Base-by-base conservation (phyloP, 495 filamentous ascomycete species). In the Penicillium macrosclerotiorum region DNA sequence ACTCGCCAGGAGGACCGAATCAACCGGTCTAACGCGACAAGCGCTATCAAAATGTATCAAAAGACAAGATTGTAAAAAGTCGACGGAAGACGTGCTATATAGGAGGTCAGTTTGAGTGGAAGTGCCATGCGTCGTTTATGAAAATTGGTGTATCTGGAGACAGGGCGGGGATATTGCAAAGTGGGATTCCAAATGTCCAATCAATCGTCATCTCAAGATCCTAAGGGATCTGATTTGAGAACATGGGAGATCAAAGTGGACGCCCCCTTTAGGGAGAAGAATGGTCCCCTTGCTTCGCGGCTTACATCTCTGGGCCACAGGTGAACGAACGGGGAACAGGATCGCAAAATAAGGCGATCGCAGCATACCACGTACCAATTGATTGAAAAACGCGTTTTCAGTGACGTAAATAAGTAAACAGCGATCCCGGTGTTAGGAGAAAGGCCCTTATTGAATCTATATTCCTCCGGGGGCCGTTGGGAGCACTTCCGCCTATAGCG, bases 1-100 rank as follows among this genome's bases (percentile, higher is more conserved):
- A 49, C 49, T 62, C 51, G 43, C 52, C 55, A 59, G 47, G 43
- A 60, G 51, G 30, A 59, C 55, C 55, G 45, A 56, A 29, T 59
- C 49, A 48, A 62, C 26, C 55, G 52, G 52, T 41, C 23, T 46
- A 47, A 42, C 44, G 43, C 37, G 25, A 26, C 14, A n/a, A 29
- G 32, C 37, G 39, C 33, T 29, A 32, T 36, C 24, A 11, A 26
- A 17, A n/a, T n/a, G n/a, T n/a, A n/a, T n/a, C n/a, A n/a, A n/a
- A n/a, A n/a, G n/a, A n/a, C n/a, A n/a, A n/a, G n/a, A n/a, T n/a
- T n/a, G n/a, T n/a, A n/a, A n/a, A n/a, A n/a, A n/a, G n/a, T n/a
- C n/a, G n/a, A n/a, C n/a, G n/a, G n/a, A n/a, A n/a, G n/a, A n/a
- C n/a, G n/a, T n/a, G 47, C 52, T 59, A 38, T 38, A 20, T 17